phyloP scores from a whole-genome alignment of 1,139 yeast genomes.

The Kazachstania sp. region DNA sequence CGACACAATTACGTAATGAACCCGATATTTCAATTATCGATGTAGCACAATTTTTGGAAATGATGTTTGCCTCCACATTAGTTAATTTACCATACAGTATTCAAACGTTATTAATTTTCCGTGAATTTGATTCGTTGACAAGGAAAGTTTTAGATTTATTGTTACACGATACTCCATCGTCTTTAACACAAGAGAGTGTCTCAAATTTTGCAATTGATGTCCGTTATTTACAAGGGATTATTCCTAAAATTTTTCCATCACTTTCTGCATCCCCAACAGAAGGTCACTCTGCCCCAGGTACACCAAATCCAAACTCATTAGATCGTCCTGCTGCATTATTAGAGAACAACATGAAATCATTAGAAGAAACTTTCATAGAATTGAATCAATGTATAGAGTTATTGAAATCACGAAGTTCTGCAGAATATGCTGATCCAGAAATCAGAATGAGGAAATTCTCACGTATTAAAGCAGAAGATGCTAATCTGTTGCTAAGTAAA shows the following conservation, averaged over 20 bases:
- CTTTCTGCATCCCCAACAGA: conserved; percentile 18
- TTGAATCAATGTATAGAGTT: conserved; percentile 56
- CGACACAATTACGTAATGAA: conserved; percentile 43
- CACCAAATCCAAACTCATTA: conserved; percentile 12
- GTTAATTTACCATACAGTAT: conserved; percentile 73
- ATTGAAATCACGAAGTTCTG: conserved; percentile 42
- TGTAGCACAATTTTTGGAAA: conserved; percentile 79
- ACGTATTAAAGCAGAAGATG: conserved; percentile 53
- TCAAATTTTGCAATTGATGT: conserved; percentile 57
- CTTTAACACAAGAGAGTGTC: conserved; percentile 42
- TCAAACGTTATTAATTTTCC: conserved; percentile 67
- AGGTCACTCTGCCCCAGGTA: conserved; percentile 18
- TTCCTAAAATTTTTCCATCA: conserved; percentile 36
- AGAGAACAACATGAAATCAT: conserved; percentile 32
- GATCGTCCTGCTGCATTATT: conserved; percentile 25
- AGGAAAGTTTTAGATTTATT: conserved; percentile 58
- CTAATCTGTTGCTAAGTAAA: conserved; percentile 42
- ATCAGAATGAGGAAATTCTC: conserved; percentile 52
- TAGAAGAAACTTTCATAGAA: conserved; percentile 49
- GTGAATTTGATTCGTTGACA: conserved; percentile 81
- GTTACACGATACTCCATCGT: conserved; percentile 38
- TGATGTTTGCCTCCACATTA: conserved; percentile 80
- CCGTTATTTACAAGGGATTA: conserved; percentile 46
- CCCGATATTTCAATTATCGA: conserved; percentile 79
- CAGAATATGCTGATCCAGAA: conserved; percentile 46